Conservation (phyloP, 306 rosid species). For the Trifolium fragiferum region DNA sequence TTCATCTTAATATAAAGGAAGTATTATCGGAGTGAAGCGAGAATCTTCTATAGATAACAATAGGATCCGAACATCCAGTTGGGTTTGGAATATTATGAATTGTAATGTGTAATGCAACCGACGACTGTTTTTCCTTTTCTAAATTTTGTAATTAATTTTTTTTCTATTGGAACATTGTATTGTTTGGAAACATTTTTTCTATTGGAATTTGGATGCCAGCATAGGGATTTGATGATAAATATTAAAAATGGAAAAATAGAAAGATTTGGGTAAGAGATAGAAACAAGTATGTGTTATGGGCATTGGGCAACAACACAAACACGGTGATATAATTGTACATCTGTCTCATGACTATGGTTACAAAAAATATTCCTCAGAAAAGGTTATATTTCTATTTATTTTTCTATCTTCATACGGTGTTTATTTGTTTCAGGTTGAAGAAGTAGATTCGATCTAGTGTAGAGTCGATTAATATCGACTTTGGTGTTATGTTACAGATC, state of each 20-base stretch:
- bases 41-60: constrained; percentile 47
- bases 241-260: neutral
- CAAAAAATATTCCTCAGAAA: no score
- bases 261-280: neutral
- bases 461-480: no score
- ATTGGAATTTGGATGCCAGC: neutral
- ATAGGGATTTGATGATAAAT: neutral
- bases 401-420: no score
- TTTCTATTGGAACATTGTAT: neutral
- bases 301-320: neutral
- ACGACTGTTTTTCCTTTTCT: neutral
- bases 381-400: no score
- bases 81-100: constrained; percentile 65
- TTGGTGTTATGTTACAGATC: no score
- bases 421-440: no score
- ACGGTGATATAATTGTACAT: neutral
- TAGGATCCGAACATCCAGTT: constrained; percentile 69
- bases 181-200: neutral
- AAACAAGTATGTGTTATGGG: neutral
- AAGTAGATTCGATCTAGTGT: no score
- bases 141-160: neutral
- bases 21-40: constrained; percentile 11
- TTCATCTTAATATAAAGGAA: no score
- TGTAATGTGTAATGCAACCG: constrained; percentile 42
- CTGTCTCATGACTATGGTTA: neutral